Base-by-base conservation (phyloP, 176 grass and related monocot genomes). In the Stipa capillata region DNA sequence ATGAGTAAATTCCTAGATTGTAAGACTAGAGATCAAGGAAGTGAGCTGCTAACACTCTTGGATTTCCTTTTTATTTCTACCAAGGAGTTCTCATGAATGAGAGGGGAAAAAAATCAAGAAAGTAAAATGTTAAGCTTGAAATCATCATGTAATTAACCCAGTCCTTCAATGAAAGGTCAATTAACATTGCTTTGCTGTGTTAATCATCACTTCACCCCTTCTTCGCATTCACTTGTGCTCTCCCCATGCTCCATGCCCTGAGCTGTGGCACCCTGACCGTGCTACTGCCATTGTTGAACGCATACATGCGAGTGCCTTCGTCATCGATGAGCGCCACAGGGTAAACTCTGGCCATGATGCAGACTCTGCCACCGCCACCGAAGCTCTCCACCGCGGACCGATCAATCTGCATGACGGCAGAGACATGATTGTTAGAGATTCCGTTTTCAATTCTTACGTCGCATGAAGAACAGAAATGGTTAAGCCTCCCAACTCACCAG, bases 341-440 rank as follows among this genome's bases (percentile, higher is more conserved):
- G 15, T 97, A 97, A 56, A 89, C 83, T 18, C 93, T 90, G 31
- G 82, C 85, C 3, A 81, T 86, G 74, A 97, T 97, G 74, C 93
- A 97, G 28, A 66, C 59, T 74, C 87, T 84, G 6, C 90, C 93
- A 14, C 83, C 67, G 17, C 87, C 87, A 44, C 87, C 90, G 37
- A 97, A 93, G 80, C 82, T 97, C 73, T 97, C 93, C 57, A 97
- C 71, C 2, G 83, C 90, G 28, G 90, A 97, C 16, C 74, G 84
- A 61, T 93, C 88, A 36, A 93, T 89, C 90, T 97, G 76, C 76
- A 76, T 2, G 7, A n/a, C 4, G 39, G 20, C 29, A 57, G 5
- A 72, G n/a, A 34, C 29, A 15, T 60, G 27, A 23, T 7, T 52
- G 65, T 85, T 78, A 7, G 8, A 17, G 35, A n/a, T n/a, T n/a